phyloP scores from a whole-genome alignment of 805 yeast species.

The Yarrowia yakushimensis region DNA sequence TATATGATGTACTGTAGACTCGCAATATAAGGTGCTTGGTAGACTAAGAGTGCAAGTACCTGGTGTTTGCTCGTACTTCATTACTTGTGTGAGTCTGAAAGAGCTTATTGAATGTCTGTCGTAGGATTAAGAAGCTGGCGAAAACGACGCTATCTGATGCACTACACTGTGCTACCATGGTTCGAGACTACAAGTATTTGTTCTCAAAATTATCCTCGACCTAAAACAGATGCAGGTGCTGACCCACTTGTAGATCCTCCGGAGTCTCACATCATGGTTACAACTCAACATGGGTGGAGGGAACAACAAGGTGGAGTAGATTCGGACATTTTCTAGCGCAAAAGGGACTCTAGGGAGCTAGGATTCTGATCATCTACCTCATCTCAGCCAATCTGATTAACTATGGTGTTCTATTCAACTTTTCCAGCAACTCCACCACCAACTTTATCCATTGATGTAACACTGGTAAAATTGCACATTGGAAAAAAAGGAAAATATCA shows the following conservation, averaged over 20 bases:
- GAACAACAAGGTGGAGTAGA: background rate
- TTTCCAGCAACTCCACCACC: background rate
- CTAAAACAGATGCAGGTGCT: no score
- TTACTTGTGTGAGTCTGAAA: no score
- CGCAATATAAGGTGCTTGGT: background rate
- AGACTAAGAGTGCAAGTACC: background rate
- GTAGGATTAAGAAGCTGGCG: background rate
- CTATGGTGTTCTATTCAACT: background rate
- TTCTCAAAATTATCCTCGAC: no score
- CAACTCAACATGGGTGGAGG: background rate
- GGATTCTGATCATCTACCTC: background rate
- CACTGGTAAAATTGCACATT: background rate
- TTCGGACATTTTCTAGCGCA: background rate
- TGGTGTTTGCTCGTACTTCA: no score
- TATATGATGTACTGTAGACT: background rate
- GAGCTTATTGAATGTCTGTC: background rate
- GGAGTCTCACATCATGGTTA: no score
- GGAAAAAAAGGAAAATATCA: background rate
- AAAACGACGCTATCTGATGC: no score
- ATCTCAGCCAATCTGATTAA: background rate
- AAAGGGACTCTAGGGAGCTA: background rate
- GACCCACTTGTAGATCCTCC: background rate
- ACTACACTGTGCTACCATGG: no score
- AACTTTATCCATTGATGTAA: slow-evolving; percentile 7
- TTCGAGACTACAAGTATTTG: no score